Conservation (phyloP, 2,329 filamentous ascomycete species). For the Amauroascus verrucosus region DNA sequence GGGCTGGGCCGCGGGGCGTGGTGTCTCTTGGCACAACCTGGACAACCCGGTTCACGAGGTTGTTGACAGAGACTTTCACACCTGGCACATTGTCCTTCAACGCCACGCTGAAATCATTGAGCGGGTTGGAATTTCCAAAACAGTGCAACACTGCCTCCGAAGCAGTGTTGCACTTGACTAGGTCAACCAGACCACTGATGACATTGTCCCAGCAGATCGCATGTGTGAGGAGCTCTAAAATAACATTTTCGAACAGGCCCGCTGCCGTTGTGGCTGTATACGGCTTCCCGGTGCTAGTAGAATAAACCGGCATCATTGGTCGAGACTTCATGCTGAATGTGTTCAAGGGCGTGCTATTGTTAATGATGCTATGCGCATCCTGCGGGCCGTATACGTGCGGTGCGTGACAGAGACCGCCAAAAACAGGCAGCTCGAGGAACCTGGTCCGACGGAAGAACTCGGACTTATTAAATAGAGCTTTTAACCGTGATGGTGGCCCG, state of each 20-base stretch:
- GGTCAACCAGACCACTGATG: slow-evolving; percentile 18
- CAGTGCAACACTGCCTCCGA: slow-evolving; percentile 16
- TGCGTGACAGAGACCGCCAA: slow-evolving; percentile 29
- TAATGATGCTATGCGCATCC: slow-evolving; percentile 15
- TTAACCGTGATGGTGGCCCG: slow-evolving; percentile 22
- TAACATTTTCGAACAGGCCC: slow-evolving; percentile 18
- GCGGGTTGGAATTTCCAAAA: slow-evolving; percentile 24
- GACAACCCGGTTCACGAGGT: too few relatives aligned
- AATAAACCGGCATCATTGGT: slow-evolving; percentile 14
- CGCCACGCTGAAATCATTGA: slow-evolving; percentile 21
- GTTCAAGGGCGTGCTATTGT: background rate
- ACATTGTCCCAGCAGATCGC: slow-evolving; percentile 19
- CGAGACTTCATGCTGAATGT: background rate
- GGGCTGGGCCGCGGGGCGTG: too few relatives aligned
- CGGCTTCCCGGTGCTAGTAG: slow-evolving; percentile 16
- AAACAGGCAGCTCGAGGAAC: slow-evolving; percentile 21
- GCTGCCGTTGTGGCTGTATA: slow-evolving; percentile 14
- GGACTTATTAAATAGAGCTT: slow-evolving; percentile 18
- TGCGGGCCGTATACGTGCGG: slow-evolving; percentile 37
- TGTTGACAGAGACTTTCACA: slow-evolving; percentile 1
- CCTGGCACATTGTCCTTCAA: slow-evolving; percentile 10
- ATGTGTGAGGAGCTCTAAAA: slow-evolving; percentile 18
- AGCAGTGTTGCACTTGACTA: too few relatives aligned
- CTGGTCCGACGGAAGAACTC: slow-evolving; percentile 19
- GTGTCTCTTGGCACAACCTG: background rate